Base-by-base conservation (phyloP, 495 filamentous ascomycete species). In the Haplographium delicatum region DNA sequence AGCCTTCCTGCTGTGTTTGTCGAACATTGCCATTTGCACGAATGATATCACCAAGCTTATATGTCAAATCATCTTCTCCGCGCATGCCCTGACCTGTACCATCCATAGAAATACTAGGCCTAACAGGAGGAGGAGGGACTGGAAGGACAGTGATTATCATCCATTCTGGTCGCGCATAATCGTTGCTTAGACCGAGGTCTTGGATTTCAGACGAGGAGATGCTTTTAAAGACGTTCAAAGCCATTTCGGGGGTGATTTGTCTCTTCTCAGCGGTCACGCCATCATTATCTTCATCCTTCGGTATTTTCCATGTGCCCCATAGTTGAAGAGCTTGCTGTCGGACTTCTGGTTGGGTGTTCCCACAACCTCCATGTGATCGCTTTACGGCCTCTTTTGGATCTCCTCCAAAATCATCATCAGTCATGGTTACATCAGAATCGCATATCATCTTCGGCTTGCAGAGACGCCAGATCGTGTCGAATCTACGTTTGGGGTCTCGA, bases 1-100 rank as follows among this genome's bases (percentile, higher is more conserved):
- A 88, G 33, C 91, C 91, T 64, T 96, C 89, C 37, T 84, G 78
- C 50, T 93, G 84, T 38, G 89, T 90, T 46, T 89, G 82, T 33
- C 84, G 80, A 25, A 99, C 90, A 57, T 95, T 96, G 58, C 85
- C 83, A 71, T 97, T 99, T 47, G 94, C 93, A 56, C 93, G 90
- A 51, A 99, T 91, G 63, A 99, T 96, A 69, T 99, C 93, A 55
- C 90, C 89, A 38, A 99, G 73, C 68, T 99, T 99, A 74, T 95
- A 97, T 0, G 93, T 99, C 76, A 99, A 74, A 75, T 99, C 93
- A 64, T 99, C 93, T 66, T 99, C 93, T 62, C 91, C 91, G 39
- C 93, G 84, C 68, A 88, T 76, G 51, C 91, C 93, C 38, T 74
- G 72, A 57, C 87, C 84, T 39, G 87, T 89, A 49, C 91, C 91